phyloP scores from a whole-genome alignment of 495 filamentous ascomycete genomes.

The Xylaria sp. region DNA sequence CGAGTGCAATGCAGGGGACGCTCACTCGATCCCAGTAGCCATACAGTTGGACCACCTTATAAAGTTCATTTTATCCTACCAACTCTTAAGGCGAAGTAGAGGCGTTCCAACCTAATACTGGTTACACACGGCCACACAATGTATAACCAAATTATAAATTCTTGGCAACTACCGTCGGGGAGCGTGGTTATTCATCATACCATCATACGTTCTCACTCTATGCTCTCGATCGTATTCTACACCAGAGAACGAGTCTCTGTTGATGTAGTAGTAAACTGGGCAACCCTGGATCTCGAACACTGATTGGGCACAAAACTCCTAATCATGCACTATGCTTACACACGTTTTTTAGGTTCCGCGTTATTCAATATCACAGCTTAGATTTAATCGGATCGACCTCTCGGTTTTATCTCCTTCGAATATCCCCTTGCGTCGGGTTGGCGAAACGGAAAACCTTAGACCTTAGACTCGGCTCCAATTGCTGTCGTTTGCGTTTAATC shows the following conservation, averaged over 20 bases:
- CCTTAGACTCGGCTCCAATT: slow-evolving; percentile 37
- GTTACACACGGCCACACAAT: background rate
- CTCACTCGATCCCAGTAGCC: background rate
- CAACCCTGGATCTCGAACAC: slow-evolving; percentile 1
- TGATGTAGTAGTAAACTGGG: background rate
- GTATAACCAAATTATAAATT: background rate
- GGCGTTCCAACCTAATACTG: no score
- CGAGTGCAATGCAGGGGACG: background rate
- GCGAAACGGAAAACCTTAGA: slow-evolving; percentile 31
- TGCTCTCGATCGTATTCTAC: background rate
- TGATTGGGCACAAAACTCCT: background rate
- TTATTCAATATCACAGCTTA: slow-evolving; percentile 34
- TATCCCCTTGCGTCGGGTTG: slow-evolving; percentile 34
- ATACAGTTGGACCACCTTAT: background rate
- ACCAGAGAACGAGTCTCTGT: background rate
- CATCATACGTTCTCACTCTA: background rate
- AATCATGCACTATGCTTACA: slow-evolving; percentile 17
- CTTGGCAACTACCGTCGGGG: background rate
- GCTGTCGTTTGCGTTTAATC: slow-evolving; percentile 40
- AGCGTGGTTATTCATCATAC: background rate
- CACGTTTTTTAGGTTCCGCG: slow-evolving; percentile 6
- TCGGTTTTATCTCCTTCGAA: slow-evolving; percentile 34
- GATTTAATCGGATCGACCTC: slow-evolving; percentile 38
- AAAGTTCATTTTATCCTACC: background rate
- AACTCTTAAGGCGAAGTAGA: background rate